Evolutionary conservation across 2,329 filamentous ascomycete species (phyloP).

Genomic region (Pseudogymnoascus verrucosus): DNA sequence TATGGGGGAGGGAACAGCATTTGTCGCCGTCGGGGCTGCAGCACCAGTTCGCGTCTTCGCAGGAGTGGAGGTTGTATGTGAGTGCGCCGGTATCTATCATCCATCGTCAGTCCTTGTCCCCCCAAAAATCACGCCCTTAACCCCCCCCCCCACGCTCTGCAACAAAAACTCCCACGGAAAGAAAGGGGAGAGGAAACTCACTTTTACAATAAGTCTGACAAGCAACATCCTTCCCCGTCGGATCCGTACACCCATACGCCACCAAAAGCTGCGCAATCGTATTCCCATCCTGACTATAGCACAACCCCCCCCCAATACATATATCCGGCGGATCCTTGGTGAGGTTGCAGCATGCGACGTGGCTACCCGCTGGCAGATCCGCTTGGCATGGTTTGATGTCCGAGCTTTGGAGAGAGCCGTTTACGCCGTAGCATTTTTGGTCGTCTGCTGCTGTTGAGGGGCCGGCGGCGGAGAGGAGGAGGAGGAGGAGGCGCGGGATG

Average conservation of each 20-base stretch:
- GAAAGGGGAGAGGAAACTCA: neutral
- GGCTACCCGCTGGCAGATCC: neutral
- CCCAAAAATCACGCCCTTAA: too few species aligned
- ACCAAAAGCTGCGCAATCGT: neutral
- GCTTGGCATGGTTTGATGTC: neutral
- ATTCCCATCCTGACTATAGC: neutral
- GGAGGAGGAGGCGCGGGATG: neutral
- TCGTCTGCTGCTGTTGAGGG: neutral
- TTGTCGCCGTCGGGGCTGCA: neutral
- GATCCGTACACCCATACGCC: neutral
- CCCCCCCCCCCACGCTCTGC: neutral
- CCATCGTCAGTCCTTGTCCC: neutral
- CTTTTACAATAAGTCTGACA: neutral
- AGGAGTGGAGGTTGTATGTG: neutral
- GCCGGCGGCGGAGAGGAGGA: neutral
- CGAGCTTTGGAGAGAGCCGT: neutral
- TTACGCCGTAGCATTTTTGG: neutral
- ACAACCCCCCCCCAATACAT: neutral
- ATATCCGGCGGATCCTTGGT: neutral
- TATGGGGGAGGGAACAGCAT: neutral
- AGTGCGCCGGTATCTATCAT: neutral
- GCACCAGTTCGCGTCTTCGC: neutral
- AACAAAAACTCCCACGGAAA: neutral
- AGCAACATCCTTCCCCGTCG: neutral
- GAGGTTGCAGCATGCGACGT: neutral